Conservation (phyloP, 2,329 filamentous ascomycete genomes). For the Pseudogymnoascus sp. region DNA sequence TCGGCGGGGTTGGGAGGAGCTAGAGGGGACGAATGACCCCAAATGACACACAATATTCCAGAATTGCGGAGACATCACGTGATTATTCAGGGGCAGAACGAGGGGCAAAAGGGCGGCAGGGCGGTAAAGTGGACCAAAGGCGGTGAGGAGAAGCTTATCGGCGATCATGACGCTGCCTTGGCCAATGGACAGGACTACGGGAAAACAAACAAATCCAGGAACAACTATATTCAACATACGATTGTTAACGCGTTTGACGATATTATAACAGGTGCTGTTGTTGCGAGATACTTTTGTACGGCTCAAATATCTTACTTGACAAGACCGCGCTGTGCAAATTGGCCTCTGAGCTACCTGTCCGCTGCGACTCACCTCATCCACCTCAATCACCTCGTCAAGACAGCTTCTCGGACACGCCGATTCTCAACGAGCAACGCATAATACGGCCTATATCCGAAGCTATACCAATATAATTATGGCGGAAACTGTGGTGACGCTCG, state of each 20-base stretch:
- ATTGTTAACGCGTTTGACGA: not conserved
- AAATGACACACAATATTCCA: not conserved
- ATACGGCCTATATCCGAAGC: not conserved
- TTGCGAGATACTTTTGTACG: not conserved
- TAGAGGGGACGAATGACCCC: constrained; percentile 8
- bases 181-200: not conserved
- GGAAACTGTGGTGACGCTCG: not conserved
- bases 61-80: constrained; percentile 1
- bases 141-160: constrained; percentile 4
- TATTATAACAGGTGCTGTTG: not conserved
- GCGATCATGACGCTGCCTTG: constrained; percentile 4
- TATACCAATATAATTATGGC: not conserved
- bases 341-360: not conserved
- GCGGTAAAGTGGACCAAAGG: not conserved
- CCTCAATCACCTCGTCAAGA: not conserved
- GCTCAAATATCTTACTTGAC: not conserved
- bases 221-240: constrained; percentile 5
- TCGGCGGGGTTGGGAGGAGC: not conserved
- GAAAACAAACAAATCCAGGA: not conserved
- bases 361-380: not conserved
- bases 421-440: not conserved
- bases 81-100: constrained; percentile 1
- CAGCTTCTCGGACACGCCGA: not conserved
- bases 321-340: not conserved
- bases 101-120: not conserved